phyloP scores from a whole-genome alignment of 75 land plant species.

The Larix kaempferi region DNA sequence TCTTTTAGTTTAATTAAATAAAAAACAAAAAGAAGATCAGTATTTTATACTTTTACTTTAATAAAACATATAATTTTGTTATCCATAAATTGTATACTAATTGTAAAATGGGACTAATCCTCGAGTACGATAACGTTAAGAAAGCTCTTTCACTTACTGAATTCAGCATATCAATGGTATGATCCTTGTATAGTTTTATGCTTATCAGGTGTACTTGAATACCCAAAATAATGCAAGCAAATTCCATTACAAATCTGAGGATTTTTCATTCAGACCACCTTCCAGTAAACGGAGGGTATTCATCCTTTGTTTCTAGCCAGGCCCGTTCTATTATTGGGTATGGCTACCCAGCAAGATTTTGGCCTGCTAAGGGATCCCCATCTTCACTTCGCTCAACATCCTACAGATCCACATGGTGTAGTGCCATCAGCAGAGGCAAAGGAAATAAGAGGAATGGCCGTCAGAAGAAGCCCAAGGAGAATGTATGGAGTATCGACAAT shows the following conservation, averaged over 20 bases:
- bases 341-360: not conserved
- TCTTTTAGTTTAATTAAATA: no score
- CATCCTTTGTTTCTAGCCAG: not conserved
- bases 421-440: constrained; percentile 15
- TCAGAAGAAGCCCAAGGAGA: constrained; percentile 41
- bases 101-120: no score
- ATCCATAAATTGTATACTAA: no score
- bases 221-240: not conserved
- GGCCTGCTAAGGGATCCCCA: not conserved
- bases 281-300: not conserved
- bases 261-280: not conserved
- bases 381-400: not conserved
- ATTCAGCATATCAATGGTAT: no score
- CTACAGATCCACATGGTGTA: not conserved
- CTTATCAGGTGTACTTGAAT: no score
- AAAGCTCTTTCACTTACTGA: no score
- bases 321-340: not conserved
- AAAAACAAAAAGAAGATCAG: no score
- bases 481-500: constrained; percentile 81
- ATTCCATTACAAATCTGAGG: not conserved
- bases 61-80: no score
- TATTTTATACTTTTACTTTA: no score
- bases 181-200: no score
- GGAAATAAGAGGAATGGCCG: not conserved
- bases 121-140: no score